These are phyloP conservation scores for Cadophora gregata DNA, from an alignment of 2,329 filamentous ascomycete species.

Conservation along the genomic window DNA sequence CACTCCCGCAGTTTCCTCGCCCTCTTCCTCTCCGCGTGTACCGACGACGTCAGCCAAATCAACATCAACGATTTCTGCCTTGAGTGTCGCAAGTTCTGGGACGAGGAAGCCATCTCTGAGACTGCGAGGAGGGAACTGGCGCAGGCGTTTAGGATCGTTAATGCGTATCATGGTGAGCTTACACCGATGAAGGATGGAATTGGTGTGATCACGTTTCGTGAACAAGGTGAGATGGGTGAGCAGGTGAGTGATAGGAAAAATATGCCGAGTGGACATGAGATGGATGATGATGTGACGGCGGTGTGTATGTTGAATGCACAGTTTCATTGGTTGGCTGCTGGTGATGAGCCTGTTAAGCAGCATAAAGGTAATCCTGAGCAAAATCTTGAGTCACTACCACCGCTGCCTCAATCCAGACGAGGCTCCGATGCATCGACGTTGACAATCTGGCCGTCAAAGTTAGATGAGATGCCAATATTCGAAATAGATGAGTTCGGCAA, in stretches of 20 bases:
- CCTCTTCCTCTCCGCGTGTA: neutral
- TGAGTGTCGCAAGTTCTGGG: neutral
- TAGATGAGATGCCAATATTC: neutral
- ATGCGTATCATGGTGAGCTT: conserved; percentile 13
- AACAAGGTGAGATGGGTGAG: neutral
- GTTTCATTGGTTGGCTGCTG: neutral
- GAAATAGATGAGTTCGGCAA: conserved; percentile 9
- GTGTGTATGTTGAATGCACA: conserved; percentile 3
- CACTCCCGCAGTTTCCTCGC: neutral
- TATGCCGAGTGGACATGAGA: neutral
- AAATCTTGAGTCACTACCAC: neutral
- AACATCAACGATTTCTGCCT: conserved; percentile 9
- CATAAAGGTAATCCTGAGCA: neutral
- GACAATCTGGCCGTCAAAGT: conserved; percentile 5
- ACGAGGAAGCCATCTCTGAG: neutral
- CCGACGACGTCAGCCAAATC: neutral
- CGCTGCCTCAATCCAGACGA: neutral
- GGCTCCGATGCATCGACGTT: neutral
- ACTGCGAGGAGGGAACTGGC: neutral
- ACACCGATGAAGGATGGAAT: neutral
- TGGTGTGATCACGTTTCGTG: neutral
- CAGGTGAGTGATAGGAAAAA: neutral
- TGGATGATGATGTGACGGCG: neutral
- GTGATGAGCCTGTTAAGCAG: neutral
- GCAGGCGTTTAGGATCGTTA: neutral